A percentile compares a stretch with the other conserved stretches of the same genome.
phyloP scores from a whole-genome alignment of 306 rosid species.

The Glycine soja region DNA sequence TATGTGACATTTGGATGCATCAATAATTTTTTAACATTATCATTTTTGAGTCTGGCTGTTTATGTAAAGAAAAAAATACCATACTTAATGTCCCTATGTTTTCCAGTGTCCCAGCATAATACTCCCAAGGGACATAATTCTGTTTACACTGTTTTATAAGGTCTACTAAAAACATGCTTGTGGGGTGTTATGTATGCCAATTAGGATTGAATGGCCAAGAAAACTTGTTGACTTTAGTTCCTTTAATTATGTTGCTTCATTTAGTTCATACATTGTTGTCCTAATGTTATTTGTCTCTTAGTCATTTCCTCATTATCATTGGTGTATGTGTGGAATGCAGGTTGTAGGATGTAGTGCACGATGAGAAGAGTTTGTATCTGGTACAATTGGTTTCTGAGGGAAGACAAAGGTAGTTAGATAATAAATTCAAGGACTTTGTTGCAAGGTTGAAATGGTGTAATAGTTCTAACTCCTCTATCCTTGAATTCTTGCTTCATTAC shows the following conservation, averaged over 20 bases:
- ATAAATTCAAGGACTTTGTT: too few relatives aligned
- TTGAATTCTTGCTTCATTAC: too few relatives aligned
- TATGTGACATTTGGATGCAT: constrained; percentile 9
- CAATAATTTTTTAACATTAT: background rate
- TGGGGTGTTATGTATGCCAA: too few relatives aligned
- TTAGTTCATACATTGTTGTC: constrained; percentile 13
- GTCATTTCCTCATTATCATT: constrained; percentile 31
- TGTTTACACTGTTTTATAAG: too few relatives aligned
- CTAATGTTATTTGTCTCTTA: constrained; percentile 31
- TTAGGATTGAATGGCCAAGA: too few relatives aligned
- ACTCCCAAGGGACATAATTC: background rate
- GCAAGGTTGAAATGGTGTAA: too few relatives aligned
- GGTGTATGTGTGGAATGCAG: constrained; percentile 54
- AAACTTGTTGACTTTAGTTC: too few relatives aligned
- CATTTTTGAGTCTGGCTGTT: background rate
- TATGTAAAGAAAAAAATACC: background rate
- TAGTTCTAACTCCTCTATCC: too few relatives aligned
- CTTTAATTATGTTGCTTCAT: constrained; percentile 26
- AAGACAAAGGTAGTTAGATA: too few relatives aligned
- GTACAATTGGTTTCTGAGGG: too few relatives aligned
- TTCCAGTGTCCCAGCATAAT: constrained; percentile 1
- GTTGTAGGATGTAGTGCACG: constrained; percentile 93
- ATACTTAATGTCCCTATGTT: background rate
- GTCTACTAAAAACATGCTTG: too few relatives aligned
- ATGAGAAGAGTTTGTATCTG: constrained; percentile 92